These are phyloP conservation scores for Yarrowia sp. DNA, from an alignment of 805 yeast genomes.

Conservation along the genomic window DNA sequence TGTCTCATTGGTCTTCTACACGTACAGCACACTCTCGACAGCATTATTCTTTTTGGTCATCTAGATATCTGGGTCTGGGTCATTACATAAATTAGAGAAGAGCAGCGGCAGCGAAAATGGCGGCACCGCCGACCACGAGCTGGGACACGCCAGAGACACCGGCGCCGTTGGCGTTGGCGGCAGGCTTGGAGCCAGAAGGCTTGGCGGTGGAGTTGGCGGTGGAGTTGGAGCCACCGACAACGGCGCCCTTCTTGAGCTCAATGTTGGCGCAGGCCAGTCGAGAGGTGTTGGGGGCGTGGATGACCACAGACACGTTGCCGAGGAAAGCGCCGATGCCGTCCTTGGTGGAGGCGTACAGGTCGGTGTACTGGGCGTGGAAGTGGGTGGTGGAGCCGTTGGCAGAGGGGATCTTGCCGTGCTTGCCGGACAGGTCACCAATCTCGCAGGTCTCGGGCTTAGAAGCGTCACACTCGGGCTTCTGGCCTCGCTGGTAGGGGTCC, in stretches of 20 bases:
- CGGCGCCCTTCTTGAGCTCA: constrained; percentile 38
- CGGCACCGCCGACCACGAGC: constrained; percentile 27
- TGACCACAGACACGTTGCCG: constrained; percentile 54
- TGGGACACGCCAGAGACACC: constrained; percentile 30
- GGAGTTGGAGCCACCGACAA: constrained; percentile 20
- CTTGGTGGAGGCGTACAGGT: constrained; percentile 70
- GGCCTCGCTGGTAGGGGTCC: constrained; percentile 67
- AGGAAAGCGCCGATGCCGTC: constrained; percentile 62
- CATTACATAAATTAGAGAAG: constrained; percentile 35
- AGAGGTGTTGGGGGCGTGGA: constrained; percentile 63
- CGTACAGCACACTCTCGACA: background rate
- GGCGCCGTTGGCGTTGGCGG: constrained; percentile 32
- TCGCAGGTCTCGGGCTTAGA: constrained; percentile 65
- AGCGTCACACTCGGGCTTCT: constrained; percentile 57
- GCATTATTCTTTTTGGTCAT: background rate
- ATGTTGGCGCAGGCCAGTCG: constrained; percentile 71
- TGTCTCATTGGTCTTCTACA: too few species aligned
- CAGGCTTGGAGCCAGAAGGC: constrained; percentile 4
- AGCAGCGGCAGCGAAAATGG: constrained; percentile 36
- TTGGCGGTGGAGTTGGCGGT: constrained; percentile 18
- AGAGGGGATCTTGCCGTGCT: constrained; percentile 74
- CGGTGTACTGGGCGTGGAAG: constrained; percentile 64
- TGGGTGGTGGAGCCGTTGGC: constrained; percentile 49
- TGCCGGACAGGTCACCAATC: constrained; percentile 79
- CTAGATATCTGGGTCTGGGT: constrained; percentile 9